phyloP scores from a whole-genome alignment of 495 filamentous ascomycete species.

The Neurospora sp. region DNA sequence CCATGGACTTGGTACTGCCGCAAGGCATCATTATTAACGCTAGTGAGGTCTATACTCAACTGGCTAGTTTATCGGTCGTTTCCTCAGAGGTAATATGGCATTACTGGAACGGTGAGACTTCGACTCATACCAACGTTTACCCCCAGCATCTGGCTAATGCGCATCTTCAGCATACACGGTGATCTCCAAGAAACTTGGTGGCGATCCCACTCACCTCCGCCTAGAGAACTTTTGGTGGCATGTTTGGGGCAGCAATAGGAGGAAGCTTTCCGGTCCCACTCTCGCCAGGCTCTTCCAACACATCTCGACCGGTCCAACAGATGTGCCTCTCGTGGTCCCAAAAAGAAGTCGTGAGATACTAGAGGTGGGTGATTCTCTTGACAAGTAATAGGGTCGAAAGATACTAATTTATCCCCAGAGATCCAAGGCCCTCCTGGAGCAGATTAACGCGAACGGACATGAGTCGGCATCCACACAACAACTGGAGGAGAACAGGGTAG shows the following conservation, averaged over 20 bases:
- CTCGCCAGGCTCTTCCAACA: slow-evolving; percentile 39
- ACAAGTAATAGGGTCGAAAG: not conserved
- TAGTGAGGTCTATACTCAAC: slow-evolving; percentile 30
- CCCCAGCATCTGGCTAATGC: slow-evolving; percentile 3
- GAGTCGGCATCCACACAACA: not conserved
- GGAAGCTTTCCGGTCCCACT: slow-evolving; percentile 31
- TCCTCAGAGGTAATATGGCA: slow-evolving; percentile 38
- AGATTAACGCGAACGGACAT: slow-evolving; percentile 1
- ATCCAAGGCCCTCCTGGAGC: not conserved
- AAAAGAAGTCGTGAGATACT: slow-evolving; percentile 31
- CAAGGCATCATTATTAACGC: slow-evolving; percentile 38
- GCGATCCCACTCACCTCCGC: slow-evolving; percentile 41
- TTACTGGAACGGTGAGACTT: slow-evolving; percentile 39
- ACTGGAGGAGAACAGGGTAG: slow-evolving; percentile 4
- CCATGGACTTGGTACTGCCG: slow-evolving; percentile 11
- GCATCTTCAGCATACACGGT: slow-evolving; percentile 39
- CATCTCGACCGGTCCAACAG: slow-evolving; percentile 38
- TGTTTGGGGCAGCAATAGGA: slow-evolving; percentile 41
- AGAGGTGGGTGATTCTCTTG: slow-evolving; percentile 23
- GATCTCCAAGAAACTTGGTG: slow-evolving; percentile 34
- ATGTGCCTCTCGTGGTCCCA: slow-evolving; percentile 36
- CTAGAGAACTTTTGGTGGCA: slow-evolving; percentile 50
- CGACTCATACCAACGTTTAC: not conserved
- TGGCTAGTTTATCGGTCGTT: slow-evolving; percentile 37
- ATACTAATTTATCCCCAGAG: not conserved